These are phyloP conservation scores for Beta macrorhiza DNA, from an alignment of 179 eudicot genomes.

Conservation along the genomic window DNA sequence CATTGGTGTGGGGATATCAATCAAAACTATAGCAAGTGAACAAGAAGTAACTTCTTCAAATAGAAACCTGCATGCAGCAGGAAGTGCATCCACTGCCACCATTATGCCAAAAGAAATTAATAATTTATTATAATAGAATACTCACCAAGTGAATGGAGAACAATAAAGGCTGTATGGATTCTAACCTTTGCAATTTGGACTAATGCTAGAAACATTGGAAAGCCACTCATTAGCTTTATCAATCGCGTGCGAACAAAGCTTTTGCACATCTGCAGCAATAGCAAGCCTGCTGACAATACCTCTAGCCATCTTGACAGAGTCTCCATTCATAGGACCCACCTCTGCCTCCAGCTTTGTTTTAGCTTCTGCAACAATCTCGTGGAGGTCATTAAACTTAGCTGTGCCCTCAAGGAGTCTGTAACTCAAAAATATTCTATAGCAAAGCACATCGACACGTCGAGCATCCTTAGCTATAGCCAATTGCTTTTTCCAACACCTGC, in stretches of 20 bases:
- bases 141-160: background rate
- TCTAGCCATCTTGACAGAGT: conserved; percentile 64
- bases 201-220: conserved; percentile 34
- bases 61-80: conserved; percentile 82
- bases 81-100: conserved; percentile 83
- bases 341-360: conserved; percentile 67
- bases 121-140: background rate
- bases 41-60: conserved; percentile 81
- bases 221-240: conserved; percentile 68
- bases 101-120: conserved; percentile 28
- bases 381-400: conserved; percentile 62
- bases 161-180: background rate
- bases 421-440: conserved; percentile 68
- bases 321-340: conserved; percentile 75
- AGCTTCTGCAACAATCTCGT: conserved; percentile 55
- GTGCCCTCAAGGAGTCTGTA: conserved; percentile 79
- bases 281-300: conserved; percentile 72
- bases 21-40: conserved; percentile 68
- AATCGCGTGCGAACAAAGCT: conserved; percentile 70
- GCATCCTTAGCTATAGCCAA: conserved; percentile 75
- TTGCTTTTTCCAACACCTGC: conserved; percentile 90
- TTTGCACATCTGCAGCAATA: conserved; percentile 69
- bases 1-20: conserved; percentile 49
- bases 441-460: conserved; percentile 71
- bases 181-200: conserved; percentile 44